phyloP scores from a whole-genome alignment of 2,329 filamentous ascomycete genomes.

The Samsoniella hepiali region DNA sequence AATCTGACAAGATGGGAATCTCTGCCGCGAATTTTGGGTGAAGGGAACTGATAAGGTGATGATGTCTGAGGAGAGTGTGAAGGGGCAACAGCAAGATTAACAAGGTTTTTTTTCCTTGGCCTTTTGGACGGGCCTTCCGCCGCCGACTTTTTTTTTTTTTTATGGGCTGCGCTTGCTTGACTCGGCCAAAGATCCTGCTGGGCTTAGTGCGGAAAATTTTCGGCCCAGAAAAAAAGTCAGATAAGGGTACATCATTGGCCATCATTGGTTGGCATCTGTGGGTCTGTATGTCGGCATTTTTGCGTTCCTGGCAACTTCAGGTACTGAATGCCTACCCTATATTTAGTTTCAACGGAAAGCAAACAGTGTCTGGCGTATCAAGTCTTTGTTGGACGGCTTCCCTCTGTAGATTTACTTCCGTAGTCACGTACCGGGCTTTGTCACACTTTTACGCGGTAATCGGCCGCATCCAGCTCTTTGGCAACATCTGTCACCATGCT shows the following conservation, averaged over 20 bases:
- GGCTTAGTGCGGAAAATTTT: neutral
- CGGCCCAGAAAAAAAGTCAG: neutral
- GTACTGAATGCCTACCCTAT: neutral
- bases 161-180: constrained; percentile 22
- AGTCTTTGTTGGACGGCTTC: neutral
- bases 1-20: constrained; percentile 5
- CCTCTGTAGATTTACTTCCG: neutral
- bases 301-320: neutral
- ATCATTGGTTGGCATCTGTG: constrained; percentile 1
- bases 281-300: neutral
- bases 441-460: too few relatives aligned
- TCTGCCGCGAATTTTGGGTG: constrained; percentile 8
- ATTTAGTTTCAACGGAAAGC: neutral
- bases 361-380: neutral
- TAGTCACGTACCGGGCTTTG: neutral
- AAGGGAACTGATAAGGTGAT: neutral
- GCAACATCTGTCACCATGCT: too few relatives aligned
- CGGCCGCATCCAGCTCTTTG: too few relatives aligned
- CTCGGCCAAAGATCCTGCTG: neutral
- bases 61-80: constrained; percentile 16
- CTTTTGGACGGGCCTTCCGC: constrained; percentile 21
- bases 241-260: neutral
- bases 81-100: constrained; percentile 17
- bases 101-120: constrained; percentile 25
- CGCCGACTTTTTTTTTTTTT: constrained; percentile 22